Conservation (phyloP, 75 land plant species). For the Cryptomeria japonica region DNA sequence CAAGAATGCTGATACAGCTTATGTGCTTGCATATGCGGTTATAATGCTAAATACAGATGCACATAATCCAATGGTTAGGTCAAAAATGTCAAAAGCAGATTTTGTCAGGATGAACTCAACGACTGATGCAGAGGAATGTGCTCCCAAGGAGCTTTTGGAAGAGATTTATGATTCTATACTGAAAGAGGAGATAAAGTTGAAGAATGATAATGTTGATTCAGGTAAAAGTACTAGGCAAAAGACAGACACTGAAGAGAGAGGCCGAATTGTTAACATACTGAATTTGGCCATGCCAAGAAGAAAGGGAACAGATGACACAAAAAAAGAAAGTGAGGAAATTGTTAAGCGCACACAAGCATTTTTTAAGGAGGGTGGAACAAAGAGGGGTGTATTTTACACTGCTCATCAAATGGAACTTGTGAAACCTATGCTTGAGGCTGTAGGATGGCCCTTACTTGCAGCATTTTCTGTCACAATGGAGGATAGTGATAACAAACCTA, state of each 20-base stretch:
- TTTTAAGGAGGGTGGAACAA: slow-evolving; percentile 63
- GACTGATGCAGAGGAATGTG: slow-evolving; percentile 76
- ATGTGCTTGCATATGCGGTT: slow-evolving; percentile 96
- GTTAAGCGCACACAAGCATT: slow-evolving; percentile 76
- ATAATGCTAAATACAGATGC: slow-evolving; percentile 99
- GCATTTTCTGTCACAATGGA: slow-evolving; percentile 96
- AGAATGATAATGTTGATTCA: slow-evolving; percentile 49
- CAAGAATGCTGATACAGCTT: slow-evolving; percentile 94
- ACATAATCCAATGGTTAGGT: slow-evolving; percentile 95
- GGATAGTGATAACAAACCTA: slow-evolving; percentile 90
- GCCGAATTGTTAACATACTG: slow-evolving; percentile 69
- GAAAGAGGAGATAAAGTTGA: slow-evolving; percentile 93
- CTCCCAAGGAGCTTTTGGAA: slow-evolving; percentile 84
- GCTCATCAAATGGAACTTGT: slow-evolving; percentile 78
- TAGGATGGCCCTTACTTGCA: slow-evolving; percentile 98
- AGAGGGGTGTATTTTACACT: slow-evolving; percentile 82
- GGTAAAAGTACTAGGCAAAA: slow-evolving; percentile 44
- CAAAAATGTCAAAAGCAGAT: slow-evolving; percentile 92
- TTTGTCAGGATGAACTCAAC: slow-evolving; percentile 80
- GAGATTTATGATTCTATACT: slow-evolving; percentile 97
- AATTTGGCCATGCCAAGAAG: slow-evolving; percentile 75
- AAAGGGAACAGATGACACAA: slow-evolving; percentile 61
- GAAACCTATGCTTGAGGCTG: slow-evolving; percentile 95
- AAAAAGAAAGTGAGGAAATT: slow-evolving; percentile 81
- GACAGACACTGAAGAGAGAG: slow-evolving; percentile 69